Evolutionary conservation across 345 rosid species (phyloP), one percentile per base, ranked within the genome.

Genomic region (Eutrema yunnanense): DNA sequence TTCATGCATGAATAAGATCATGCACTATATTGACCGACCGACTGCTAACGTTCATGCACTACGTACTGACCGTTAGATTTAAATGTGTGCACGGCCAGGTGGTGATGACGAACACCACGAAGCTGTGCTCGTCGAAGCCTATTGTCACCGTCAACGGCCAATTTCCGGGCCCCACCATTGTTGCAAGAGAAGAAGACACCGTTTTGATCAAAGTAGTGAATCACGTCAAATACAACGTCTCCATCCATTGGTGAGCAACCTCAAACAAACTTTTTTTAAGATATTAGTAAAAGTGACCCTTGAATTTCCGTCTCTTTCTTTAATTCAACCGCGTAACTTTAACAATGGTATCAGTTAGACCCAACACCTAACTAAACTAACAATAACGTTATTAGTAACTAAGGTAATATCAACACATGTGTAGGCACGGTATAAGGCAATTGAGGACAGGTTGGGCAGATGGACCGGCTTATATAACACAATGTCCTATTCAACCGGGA

Each of bases 401-500:
- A 40, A 59, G 6, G 12, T 51, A 50, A 65, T 19, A 36, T 50
- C 12, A 0, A 58, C 34, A n/a, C 43, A 26, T 10, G 14, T 42
- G 41, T 77, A 92, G 96, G 98, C 98, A 94, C 41, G 97, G 97
- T 1, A 61, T 94, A 10, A 80, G 86, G 40, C 98, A 94, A 34
- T 33, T 93, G 85, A 74, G 97, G 48, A 89, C 89, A 0, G 88
- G 95, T 1, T 94, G 97, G 98, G 91, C 97, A 0, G 97, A 89
- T 58, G 97, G 97, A 26, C 96, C 96, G 0, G 97, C 98, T 1
- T 93, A 86, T 76, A 84, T 93, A 73, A 93, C 98, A 10, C 97
- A 93, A 68, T 94, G 98, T 74, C 97, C 98, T 5, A 85, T 94
- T 50, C 97, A 94, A 67, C 86, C 95, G 9, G 87, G 92, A 41